A percentile compares a stretch with the other conserved stretches of the same genome.
Evolutionary conservation across 495 filamentous ascomycete genomes (phyloP).

Genomic region (Penicillium goetzii): DNA sequence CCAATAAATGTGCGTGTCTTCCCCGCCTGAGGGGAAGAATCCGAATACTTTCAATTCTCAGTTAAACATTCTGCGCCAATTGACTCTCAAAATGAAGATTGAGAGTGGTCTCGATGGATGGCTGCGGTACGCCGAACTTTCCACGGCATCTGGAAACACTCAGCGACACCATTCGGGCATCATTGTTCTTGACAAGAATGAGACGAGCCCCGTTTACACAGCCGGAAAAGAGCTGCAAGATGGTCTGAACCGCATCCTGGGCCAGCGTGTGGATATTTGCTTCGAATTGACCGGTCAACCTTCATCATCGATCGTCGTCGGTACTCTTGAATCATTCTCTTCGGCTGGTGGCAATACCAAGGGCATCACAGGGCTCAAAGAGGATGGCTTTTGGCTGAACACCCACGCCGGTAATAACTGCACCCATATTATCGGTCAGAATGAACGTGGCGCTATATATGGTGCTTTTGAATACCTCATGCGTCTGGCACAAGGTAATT

Average conservation of each 20-base stretch:
- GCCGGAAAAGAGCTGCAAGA: conserved; percentile 60
- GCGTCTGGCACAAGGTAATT: conserved; percentile 58
- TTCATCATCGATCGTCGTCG: not conserved
- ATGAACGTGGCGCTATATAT: conserved; percentile 63
- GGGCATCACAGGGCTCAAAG: not conserved
- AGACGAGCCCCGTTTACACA: conserved; percentile 54
- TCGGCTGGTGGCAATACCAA: not conserved
- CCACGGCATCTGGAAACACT: conserved; percentile 35
- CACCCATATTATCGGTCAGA: conserved; percentile 64
- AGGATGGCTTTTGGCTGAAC: not conserved
- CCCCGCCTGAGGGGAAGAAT: not conserved
- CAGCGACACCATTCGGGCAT: conserved; percentile 48
- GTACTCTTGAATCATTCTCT: not conserved
- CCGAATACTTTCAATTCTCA: not conserved
- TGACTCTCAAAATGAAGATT: not conserved
- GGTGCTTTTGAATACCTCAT: conserved; percentile 72
- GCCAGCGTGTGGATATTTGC: conserved; percentile 35
- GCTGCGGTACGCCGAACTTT: conserved; percentile 63
- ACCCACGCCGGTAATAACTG: not conserved
- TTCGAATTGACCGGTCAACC: not conserved
- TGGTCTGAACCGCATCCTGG: conserved; percentile 58
- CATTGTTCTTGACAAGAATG: conserved; percentile 54
- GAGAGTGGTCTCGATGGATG: conserved; percentile 62
- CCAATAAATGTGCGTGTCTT: not conserved
- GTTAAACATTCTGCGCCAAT: not conserved